Conservation (phyloP, 2,329 filamentous ascomycete species). For the Colletotrichum sansevieriae region DNA sequence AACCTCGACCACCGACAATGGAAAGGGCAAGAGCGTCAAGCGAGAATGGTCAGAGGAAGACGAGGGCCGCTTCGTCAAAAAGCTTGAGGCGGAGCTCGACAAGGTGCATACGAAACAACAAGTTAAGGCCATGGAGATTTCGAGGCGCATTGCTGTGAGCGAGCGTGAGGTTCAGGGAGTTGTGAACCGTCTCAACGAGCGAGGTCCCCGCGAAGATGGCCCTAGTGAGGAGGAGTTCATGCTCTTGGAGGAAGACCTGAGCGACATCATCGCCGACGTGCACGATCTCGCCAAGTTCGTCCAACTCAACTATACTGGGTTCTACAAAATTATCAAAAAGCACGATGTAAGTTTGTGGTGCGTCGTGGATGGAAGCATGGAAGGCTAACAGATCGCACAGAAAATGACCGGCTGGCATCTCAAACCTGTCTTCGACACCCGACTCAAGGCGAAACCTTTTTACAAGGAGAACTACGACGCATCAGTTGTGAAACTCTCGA, state of each 20-base stretch:
- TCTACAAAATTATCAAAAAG: constrained; percentile 99
- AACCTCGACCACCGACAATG: constrained; percentile 43
- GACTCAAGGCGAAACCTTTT: constrained; percentile 95
- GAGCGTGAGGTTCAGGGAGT: constrained; percentile 93
- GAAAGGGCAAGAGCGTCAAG: constrained; percentile 47
- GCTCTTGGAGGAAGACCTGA: constrained; percentile 92
- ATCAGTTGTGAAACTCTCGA: constrained; percentile 94
- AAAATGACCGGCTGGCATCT: constrained; percentile 96
- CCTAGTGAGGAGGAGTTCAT: constrained; percentile 94
- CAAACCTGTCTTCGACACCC: constrained; percentile 93
- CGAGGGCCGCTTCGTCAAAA: constrained; percentile 87
- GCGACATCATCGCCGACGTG: constrained; percentile 98
- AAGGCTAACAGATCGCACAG: constrained; percentile 56
- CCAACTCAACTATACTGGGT: constrained; percentile 97
- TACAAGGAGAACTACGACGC: constrained; percentile 99
- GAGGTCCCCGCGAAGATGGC: constrained; percentile 67
- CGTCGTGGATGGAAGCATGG: background rate
- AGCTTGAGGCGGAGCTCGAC: constrained; percentile 92
- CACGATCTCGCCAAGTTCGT: constrained; percentile 99
- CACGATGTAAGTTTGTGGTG: constrained; percentile 78
- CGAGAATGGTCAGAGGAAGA: constrained; percentile 91
- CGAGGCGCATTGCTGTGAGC: constrained; percentile 86
- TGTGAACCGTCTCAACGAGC: constrained; percentile 78
- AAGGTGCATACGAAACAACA: constrained; percentile 99
- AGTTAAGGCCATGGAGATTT: constrained; percentile 96